phyloP scores from a whole-genome alignment of 148 eudicot genomes.

The Camellia japonica region DNA sequence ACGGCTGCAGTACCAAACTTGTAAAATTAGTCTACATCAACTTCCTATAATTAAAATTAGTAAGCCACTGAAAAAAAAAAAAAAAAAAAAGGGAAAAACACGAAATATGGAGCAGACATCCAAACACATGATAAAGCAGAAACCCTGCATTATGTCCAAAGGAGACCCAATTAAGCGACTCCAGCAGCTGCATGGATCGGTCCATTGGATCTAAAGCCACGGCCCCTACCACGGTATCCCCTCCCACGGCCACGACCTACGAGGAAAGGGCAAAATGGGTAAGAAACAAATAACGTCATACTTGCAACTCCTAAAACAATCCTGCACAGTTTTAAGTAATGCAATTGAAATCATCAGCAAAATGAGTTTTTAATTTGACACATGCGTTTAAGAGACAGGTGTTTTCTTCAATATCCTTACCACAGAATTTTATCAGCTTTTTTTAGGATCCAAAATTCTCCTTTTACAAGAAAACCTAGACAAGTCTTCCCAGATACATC shows the following conservation, averaged over 20 bases:
- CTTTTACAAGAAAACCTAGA: background rate
- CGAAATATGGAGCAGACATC: conserved; percentile 52
- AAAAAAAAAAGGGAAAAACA: conserved; percentile 23
- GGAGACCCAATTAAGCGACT: conserved; percentile 36
- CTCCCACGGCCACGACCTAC: conserved; percentile 78
- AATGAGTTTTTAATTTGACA: background rate
- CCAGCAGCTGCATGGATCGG: conserved; percentile 49
- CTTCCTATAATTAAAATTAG: conserved; percentile 43
- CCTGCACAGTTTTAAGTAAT: background rate
- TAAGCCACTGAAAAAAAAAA: background rate
- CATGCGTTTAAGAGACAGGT: background rate
- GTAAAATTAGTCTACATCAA: conserved; percentile 45
- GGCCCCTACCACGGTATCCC: conserved; percentile 73
- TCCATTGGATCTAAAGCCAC: conserved; percentile 64
- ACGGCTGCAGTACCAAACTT: conserved; percentile 19
- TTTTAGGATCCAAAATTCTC: background rate
- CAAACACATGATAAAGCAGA: conserved; percentile 29
- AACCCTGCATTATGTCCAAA: conserved; percentile 23
- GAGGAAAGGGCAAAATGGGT: background rate
- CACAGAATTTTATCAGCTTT: background rate
- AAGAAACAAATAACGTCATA: background rate
- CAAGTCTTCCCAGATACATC: background rate
- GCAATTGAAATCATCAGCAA: background rate
- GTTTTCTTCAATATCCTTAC: background rate
- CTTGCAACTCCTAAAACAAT: background rate